A percentile compares a stretch with the other conserved stretches of the same genome.
Conservation (phyloP, 192 early-diverging fungal species). For the Chytriomyces hyalinus region DNA sequence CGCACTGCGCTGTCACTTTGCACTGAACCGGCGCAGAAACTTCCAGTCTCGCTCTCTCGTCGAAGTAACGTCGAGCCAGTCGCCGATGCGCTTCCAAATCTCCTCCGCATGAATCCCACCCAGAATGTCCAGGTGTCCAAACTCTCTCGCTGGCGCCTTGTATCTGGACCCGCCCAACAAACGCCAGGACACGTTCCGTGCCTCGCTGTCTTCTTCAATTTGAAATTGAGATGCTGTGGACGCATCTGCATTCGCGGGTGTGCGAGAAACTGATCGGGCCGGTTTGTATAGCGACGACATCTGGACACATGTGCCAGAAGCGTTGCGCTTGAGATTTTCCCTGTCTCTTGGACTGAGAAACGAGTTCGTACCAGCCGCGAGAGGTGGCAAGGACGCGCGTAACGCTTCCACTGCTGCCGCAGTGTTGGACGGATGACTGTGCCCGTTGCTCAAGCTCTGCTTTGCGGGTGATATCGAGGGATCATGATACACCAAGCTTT, state of each 20-base stretch:
- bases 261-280: not conserved
- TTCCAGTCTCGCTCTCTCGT: conserved; percentile 43
- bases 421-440: too few species aligned
- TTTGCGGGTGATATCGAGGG: not conserved
- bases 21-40: conserved; percentile 48
- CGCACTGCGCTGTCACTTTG: conserved; percentile 35
- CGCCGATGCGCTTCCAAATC: conserved; percentile 45
- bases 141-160: conserved; percentile 34
- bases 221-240: not conserved
- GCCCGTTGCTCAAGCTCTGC: not conserved
- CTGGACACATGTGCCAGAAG: not conserved
- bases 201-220: too few species aligned
- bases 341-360: too few species aligned
- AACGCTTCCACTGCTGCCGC: not conserved
- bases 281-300: not conserved
- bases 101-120: conserved; percentile 46
- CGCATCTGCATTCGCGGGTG: not conserved
- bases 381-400: not conserved
- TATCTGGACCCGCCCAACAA: conserved; percentile 1
- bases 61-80: conserved; percentile 47
- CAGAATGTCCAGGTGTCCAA: conserved; percentile 49
- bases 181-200: not conserved
- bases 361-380: not conserved
- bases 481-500: conserved; percentile 40
- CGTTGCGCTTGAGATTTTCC: not conserved